A percentile compares a stretch with the other conserved stretches of the same genome.
phyloP scores from a whole-genome alignment of 2,329 filamentous ascomycete genomes.

The Colletotrichum sp. region DNA sequence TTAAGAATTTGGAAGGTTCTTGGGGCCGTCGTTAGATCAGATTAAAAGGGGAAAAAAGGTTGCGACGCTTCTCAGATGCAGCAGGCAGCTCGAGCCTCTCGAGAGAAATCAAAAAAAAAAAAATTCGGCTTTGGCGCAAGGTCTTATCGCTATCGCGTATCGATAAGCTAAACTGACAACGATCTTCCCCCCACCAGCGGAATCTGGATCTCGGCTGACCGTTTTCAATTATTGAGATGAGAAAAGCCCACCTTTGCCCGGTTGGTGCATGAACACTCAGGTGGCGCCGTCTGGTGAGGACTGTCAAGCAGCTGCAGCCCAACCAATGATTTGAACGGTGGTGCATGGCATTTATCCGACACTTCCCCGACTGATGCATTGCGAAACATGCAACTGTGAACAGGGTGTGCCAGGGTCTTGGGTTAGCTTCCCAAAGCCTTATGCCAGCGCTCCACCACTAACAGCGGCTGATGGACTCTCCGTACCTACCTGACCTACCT shows the following conservation, averaged over 20 bases:
- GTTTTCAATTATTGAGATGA: neutral
- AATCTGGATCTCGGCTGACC: neutral
- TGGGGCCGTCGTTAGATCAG: neutral
- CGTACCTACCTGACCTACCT: constrained; percentile 1
- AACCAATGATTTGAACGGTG: neutral
- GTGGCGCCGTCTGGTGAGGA: neutral
- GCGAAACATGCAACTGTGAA: constrained; percentile 20
- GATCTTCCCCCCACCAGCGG: neutral
- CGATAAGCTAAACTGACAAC: constrained; percentile 8
- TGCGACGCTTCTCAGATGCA: neutral
- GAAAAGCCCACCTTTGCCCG: neutral
- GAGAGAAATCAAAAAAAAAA: constrained; percentile 6
- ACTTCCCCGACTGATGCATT: constrained; percentile 18
- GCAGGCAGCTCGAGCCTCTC: neutral
- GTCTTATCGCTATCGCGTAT: constrained; percentile 20
- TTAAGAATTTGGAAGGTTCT: neutral
- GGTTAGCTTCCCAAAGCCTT: constrained; percentile 4
- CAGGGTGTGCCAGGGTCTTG: constrained; percentile 17
- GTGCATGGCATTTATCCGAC: constrained; percentile 14
- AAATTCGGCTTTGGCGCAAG: constrained; percentile 1
- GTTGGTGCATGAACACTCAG: neutral
- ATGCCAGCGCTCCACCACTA: constrained; percentile 21
- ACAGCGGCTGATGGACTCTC: constrained; percentile 12
- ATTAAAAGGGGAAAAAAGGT: neutral
- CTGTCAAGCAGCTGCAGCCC: neutral